Evolutionary conservation across 495 filamentous ascomycete species (phyloP).

Genomic region (Rusavskia elegans): DNA sequence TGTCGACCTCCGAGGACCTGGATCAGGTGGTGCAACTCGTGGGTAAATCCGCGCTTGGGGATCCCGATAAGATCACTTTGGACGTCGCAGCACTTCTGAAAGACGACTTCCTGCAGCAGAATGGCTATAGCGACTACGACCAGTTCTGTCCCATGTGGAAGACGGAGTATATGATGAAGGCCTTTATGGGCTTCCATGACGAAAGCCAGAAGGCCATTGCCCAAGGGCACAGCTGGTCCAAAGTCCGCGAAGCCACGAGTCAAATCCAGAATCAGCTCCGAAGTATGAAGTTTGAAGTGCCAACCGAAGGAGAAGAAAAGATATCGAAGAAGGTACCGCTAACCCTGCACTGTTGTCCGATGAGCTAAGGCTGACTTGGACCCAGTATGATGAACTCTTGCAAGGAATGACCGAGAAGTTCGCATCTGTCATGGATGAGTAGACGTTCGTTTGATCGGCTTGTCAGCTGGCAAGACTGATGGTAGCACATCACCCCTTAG

Average conservation of each 20-base stretch:
- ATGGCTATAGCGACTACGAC: conserved; percentile 97
- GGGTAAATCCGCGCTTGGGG: conserved; percentile 88
- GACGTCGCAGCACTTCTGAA: conserved; percentile 86
- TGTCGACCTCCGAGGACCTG: conserved; percentile 89
- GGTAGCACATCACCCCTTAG: too few relatives aligned
- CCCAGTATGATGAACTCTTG: conserved; percentile 74
- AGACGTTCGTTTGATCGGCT: conserved; percentile 9
- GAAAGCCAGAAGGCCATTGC: conserved; percentile 90
- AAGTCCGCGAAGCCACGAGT: conserved; percentile 76
- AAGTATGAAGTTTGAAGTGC: conserved; percentile 92
- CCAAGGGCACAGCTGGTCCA: conserved; percentile 77
- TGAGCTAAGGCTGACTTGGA: conserved; percentile 6
- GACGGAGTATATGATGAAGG: conserved; percentile 99
- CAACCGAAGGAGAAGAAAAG: conserved; percentile 56
- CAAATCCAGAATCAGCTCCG: conserved; percentile 73
- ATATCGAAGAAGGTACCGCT: conserved; percentile 58
- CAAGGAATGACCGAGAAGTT: conserved; percentile 93
- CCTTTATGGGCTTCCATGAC: conserved; percentile 94
- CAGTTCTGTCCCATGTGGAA: conserved; percentile 99
- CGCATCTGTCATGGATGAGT: conserved; percentile 86
- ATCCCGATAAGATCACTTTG: conserved; percentile 95
- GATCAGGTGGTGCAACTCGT: conserved; percentile 98
- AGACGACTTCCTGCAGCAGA: conserved; percentile 98
- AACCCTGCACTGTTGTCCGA: background rate
- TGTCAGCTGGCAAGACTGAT: too few relatives aligned